Evolutionary conservation across 2,329 filamentous ascomycete genomes (phyloP).

Genomic region (Pestalotiopsis fici): DNA sequence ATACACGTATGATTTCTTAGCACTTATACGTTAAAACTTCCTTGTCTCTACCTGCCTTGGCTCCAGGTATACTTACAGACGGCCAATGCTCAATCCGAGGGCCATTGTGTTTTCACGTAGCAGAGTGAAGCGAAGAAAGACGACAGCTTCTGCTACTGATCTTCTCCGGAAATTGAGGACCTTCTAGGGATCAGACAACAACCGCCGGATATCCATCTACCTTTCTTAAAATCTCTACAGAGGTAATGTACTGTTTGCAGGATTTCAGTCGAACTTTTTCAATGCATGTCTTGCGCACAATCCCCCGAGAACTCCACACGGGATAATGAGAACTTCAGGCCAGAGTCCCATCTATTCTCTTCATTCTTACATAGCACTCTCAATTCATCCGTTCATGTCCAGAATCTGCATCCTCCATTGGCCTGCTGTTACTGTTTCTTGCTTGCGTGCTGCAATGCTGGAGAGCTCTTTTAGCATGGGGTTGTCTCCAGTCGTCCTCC

Average conservation of each 20-base stretch:
- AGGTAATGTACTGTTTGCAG: neutral
- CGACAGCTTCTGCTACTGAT: neutral
- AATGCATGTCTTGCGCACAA: neutral
- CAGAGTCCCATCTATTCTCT: neutral
- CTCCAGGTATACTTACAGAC: neutral
- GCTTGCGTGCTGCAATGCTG: neutral
- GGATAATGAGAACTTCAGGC: neutral
- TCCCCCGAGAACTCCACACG: neutral
- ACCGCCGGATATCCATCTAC: neutral
- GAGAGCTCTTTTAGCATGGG: neutral
- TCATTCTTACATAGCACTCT: neutral
- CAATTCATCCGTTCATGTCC: neutral
- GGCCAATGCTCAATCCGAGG: neutral
- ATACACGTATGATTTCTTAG: too few relatives aligned
- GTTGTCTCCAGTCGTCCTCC: neutral
- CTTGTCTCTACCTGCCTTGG: neutral
- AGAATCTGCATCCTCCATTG: neutral
- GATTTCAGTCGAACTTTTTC: neutral
- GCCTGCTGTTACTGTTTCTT: neutral
- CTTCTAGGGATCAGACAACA: too few relatives aligned
- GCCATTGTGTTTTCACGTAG: neutral
- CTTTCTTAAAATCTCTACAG: too few relatives aligned
- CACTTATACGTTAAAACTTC: too few relatives aligned
- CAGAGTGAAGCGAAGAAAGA: neutral
- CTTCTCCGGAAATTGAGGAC: neutral